Evolutionary conservation across 2,329 filamentous ascomycete genomes (phyloP), one percentile per base, ranked within the genome.

Genomic region (Emergomyces pasteurianus): DNA sequence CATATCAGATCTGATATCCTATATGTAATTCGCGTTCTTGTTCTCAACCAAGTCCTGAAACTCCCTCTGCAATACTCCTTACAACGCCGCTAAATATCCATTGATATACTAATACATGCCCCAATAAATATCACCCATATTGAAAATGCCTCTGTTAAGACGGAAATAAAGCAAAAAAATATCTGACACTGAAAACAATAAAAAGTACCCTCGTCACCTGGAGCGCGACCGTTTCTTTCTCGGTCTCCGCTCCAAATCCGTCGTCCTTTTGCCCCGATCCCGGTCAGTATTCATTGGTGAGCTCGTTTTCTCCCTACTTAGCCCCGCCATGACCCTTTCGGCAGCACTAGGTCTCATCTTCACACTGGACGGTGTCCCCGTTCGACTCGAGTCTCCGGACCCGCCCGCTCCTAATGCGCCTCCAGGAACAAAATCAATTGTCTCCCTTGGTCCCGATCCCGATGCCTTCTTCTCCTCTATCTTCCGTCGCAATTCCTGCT

Each of bases 371-470:
- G 63, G 61, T n/a, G 59, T 68, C 3, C 57, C 66, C 28, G 49
- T 59, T 9, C 63, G 52, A 57, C 58, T 64, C n/a, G 63, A 62
- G 9, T 60, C 61, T 46, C 63, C 62, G 18, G 61, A 60, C 18
- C 3, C 34, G n/a, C 34, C 52, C 9, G 9, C 46, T 12, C 49
- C 26, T 6, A 31, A 31, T 31, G 53, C 61, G 1, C 60, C 42
- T 21, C 64, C 68, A 56, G 72, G 62, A 10, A 78, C 74, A 63
- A 78, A 78, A 7, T 76, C 72, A 58, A 78, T 69, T 12, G 70
- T 66, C 18, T 71, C 72, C 62, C 75, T 69, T 60, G 72, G 69
- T n/a, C 65, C 68, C n/a, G 65, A 58, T n/a, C 65, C 68, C n/a
- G 65, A 58, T 55, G 64, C 43, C 60, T 67, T 71, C 47, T 71